Conservation (phyloP, 192 early-diverging fungal genomes). For the Linnemannia hyalina region DNA sequence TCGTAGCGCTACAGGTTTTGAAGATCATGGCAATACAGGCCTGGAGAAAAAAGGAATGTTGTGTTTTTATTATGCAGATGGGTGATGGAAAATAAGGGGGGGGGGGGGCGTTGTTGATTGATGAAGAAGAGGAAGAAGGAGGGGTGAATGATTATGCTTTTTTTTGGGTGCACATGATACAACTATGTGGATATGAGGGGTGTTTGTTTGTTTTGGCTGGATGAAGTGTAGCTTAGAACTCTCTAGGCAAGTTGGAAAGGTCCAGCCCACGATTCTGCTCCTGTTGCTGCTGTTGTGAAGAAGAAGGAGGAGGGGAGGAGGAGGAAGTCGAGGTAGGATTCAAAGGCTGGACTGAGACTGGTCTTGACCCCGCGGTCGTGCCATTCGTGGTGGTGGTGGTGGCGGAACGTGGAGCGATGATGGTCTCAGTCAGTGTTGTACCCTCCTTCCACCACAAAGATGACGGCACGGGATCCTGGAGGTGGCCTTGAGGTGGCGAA, state of each 20-base stretch:
- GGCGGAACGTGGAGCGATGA: not conserved
- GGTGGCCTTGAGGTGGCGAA: not conserved
- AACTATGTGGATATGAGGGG: not conserved
- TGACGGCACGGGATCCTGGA: not conserved
- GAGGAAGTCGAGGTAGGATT: not conserved
- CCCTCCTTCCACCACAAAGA: not conserved
- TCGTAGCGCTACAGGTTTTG: too few relatives aligned
- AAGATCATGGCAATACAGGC: too few relatives aligned
- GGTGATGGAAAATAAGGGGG: too few relatives aligned
- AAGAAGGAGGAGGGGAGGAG: too few relatives aligned
- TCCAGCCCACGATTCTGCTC: not conserved
- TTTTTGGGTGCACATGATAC: too few relatives aligned
- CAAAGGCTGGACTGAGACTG: not conserved
- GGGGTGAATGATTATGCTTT: too few relatives aligned
- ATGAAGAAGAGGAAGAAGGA: too few relatives aligned
- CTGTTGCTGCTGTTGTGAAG: not conserved
- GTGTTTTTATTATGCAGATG: too few relatives aligned
- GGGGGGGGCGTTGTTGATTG: too few relatives aligned
- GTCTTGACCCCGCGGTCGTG: not conserved
- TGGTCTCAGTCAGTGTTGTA: not conserved
- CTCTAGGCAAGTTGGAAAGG: not conserved
- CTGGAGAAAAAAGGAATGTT: too few relatives aligned
- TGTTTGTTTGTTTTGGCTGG: not conserved
- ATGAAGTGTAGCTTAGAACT: not conserved
- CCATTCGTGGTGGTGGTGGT: too few relatives aligned